Conservation (phyloP, 768 basidiomycete genomes). For the Amanita exitialis region DNA sequence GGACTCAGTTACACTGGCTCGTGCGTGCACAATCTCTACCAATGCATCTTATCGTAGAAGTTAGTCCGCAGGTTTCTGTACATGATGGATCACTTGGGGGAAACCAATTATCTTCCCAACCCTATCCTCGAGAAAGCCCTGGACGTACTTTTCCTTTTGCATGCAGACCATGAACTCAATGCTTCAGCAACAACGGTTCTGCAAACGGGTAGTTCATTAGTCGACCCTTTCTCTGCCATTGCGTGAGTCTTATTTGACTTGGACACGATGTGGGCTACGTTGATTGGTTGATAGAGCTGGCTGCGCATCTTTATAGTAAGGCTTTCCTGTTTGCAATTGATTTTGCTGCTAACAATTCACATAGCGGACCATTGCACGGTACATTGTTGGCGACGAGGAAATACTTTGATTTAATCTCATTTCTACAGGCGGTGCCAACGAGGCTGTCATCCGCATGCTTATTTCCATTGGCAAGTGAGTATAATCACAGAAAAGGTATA, state of each 20-base stretch:
- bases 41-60: neutral
- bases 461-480: slow-evolving; percentile 74
- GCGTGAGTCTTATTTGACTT: slow-evolving; percentile 34
- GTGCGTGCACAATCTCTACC: slow-evolving; percentile 29
- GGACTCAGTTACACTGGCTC: slow-evolving; percentile 80
- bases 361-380: slow-evolving; percentile 67
- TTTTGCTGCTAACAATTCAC: neutral
- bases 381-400: slow-evolving; percentile 6
- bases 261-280: neutral
- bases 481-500: neutral
- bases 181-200: slow-evolving; percentile 80
- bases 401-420: neutral
- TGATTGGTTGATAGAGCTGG: slow-evolving; percentile 45
- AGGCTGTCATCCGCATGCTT: slow-evolving; percentile 92
- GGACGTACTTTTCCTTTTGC: slow-evolving; percentile 79
- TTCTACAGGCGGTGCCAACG: slow-evolving; percentile 69
- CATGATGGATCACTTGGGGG: slow-evolving; percentile 78
- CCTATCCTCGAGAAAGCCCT: slow-evolving; percentile 82
- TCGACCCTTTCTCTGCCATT: slow-evolving; percentile 84
- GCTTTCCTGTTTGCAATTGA: slow-evolving; percentile 7
- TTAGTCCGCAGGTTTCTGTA: slow-evolving; percentile 59
- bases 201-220: slow-evolving; percentile 82
- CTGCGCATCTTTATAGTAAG: slow-evolving; percentile 81
- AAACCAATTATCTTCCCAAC: slow-evolving; percentile 67
- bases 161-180: slow-evolving; percentile 89